phyloP scores from a whole-genome alignment of 1,284 basidiomycete genomes.

The Takashimella tepidaria region DNA sequence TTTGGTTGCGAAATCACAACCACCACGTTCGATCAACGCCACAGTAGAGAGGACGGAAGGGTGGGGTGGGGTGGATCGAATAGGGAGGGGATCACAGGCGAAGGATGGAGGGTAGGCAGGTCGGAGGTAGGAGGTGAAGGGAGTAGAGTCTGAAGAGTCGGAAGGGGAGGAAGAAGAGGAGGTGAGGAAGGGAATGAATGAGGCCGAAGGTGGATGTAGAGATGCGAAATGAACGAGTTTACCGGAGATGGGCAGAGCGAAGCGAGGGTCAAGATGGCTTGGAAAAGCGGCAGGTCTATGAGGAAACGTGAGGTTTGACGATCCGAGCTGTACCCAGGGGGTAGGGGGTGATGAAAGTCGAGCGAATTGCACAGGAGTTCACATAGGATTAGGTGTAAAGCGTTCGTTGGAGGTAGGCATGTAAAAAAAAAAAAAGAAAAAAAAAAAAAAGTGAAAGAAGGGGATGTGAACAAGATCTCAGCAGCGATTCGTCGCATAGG shows the following conservation, averaged over 20 bases:
- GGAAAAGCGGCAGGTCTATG: slow-evolving; percentile 48
- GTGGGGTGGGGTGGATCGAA: slow-evolving; percentile 20
- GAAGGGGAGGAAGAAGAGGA: background rate
- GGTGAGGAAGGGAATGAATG: background rate
- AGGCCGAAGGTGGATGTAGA: slow-evolving; percentile 7
- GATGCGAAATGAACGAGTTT: slow-evolving; percentile 26
- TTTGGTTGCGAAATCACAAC: slow-evolving; percentile 83
- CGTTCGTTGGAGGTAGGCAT: no score
- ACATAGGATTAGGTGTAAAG: no score
- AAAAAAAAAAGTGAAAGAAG: background rate
- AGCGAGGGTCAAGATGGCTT: slow-evolving; percentile 17
- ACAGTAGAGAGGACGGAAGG: slow-evolving; percentile 50
- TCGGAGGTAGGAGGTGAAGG: background rate
- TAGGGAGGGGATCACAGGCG: slow-evolving; percentile 26
- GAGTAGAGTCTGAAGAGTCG: background rate
- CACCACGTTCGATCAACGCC: slow-evolving; percentile 76
- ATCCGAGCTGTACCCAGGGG: slow-evolving; percentile 7
- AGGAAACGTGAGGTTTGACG: slow-evolving; percentile 36
- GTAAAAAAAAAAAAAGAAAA: background rate
- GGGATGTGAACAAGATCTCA: no score
- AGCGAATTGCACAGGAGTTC: background rate
- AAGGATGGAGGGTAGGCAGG: slow-evolving; percentile 8
- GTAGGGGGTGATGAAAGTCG: background rate
- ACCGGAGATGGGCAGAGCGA: slow-evolving; percentile 34
- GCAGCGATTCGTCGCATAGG: no score